Evolutionary conservation across 2,329 filamentous ascomycete species (phyloP).

Genomic region (Cytospora mali): DNA sequence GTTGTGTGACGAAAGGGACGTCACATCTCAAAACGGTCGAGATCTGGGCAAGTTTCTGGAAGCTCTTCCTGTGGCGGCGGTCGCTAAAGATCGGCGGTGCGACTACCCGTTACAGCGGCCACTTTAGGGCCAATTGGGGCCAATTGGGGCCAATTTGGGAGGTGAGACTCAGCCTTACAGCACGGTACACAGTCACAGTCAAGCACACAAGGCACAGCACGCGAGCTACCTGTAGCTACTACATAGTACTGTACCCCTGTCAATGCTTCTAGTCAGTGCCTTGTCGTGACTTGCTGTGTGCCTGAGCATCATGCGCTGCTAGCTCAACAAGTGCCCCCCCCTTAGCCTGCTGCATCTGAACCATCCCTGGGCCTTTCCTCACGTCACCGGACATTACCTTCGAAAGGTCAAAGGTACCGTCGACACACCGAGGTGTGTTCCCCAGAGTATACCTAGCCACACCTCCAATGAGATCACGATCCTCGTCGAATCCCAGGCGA

Average conservation of each 20-base stretch:
- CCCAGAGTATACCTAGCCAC: not conserved
- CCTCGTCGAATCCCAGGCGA: not conserved
- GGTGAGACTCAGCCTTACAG: conserved; percentile 17
- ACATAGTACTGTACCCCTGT: too few relatives aligned
- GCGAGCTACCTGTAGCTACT: not conserved
- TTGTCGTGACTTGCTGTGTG: too few relatives aligned
- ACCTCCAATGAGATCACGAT: not conserved
- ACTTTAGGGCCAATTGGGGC: not conserved
- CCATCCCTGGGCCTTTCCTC: not conserved
- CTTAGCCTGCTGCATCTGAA: not conserved
- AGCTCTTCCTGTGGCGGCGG: not conserved
- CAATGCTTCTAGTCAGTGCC: not conserved
- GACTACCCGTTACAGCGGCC: conserved; percentile 2
- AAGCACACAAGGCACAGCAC: not conserved
- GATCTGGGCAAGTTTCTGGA: conserved; percentile 5
- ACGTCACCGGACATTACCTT: not conserved
- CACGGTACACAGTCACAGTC: not conserved
- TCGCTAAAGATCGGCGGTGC: not conserved
- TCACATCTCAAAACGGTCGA: conserved; percentile 1
- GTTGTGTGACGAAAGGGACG: conserved; percentile 4
- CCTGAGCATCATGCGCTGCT: not conserved
- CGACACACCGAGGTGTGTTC: not conserved
- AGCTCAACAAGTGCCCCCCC: too few relatives aligned
- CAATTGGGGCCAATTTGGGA: not conserved
- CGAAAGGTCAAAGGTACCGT: not conserved